Evolutionary conservation across 306 rosid genomes (phyloP).

Genomic region (Dryas alaskensis): DNA sequence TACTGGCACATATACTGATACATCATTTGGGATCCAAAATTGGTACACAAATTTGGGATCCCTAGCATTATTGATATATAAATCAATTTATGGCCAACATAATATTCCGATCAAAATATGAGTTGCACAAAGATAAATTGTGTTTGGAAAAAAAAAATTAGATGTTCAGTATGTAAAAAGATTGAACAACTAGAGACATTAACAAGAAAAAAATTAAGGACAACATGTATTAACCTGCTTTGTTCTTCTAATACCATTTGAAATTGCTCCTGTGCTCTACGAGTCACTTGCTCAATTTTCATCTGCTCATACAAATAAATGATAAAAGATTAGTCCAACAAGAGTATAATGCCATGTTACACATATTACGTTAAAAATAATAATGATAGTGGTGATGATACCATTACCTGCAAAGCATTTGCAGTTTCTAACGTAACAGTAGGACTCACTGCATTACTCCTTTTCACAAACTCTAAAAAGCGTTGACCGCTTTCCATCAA

Average conservation of each 20-base stretch:
- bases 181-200: neutral
- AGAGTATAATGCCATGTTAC: neutral
- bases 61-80: neutral
- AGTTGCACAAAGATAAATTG: neutral
- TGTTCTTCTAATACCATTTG: conserved; percentile 90
- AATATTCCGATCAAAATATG: neutral
- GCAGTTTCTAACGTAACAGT: conserved; percentile 91
- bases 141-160: neutral
- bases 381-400: conserved; percentile 2
- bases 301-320: conserved; percentile 48
- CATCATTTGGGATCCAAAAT: too few species aligned
- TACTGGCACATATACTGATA: too few species aligned
- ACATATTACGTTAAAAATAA: conserved; percentile 4
- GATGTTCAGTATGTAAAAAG: neutral
- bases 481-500: conserved; percentile 81
- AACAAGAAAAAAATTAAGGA: conserved; percentile 7
- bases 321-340: conserved; percentile 16
- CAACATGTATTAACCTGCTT: conserved; percentile 55
- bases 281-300: conserved; percentile 88
- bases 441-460: conserved; percentile 95
- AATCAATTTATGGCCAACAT: neutral
- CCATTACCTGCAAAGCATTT: conserved; percentile 85
- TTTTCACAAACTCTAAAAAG: conserved; percentile 73
- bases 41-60: too few species aligned
- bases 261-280: conserved; percentile 94